Percentiles rank a stretch among this genome's conserved stretches.
Evolutionary conservation across 108 stramenopile genomes (phyloP).

Genomic region (Stephanodiscus triporus): DNA sequence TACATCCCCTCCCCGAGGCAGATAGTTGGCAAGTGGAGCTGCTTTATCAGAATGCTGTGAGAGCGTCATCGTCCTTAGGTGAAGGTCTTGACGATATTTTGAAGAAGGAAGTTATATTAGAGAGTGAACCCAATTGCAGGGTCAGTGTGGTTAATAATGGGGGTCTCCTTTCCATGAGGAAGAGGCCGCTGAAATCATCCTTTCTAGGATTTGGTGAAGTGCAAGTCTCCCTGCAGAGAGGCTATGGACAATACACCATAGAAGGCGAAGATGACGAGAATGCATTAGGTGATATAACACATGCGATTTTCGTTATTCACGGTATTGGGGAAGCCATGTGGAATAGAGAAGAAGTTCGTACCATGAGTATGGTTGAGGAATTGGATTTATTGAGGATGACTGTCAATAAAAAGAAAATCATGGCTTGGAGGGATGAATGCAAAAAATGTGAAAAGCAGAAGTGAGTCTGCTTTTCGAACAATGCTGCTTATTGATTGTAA

Average conservation of each 20-base stretch:
- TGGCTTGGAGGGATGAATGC: conserved; percentile 71
- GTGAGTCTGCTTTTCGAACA: conserved; percentile 18
- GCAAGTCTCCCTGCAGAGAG: conserved; percentile 70
- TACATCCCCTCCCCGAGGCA: conserved; percentile 53
- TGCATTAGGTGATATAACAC: conserved; percentile 64
- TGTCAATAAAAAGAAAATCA: conserved; percentile 63
- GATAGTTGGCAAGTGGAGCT: conserved; percentile 63
- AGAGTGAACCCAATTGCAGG: conserved; percentile 49
- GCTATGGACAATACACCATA: conserved; percentile 60
- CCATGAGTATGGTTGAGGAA: conserved; percentile 56
- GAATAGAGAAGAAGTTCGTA: conserved; percentile 53
- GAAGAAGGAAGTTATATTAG: conserved; percentile 57
- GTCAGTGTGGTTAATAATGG: conserved; percentile 45
- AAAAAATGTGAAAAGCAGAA: conserved; percentile 55
- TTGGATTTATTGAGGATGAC: conserved; percentile 51
- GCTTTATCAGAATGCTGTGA: conserved; percentile 69
- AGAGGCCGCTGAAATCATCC: conserved; percentile 43
- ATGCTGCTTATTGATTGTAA: not conserved
- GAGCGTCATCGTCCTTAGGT: conserved; percentile 54
- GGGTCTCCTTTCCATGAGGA: conserved; percentile 49
- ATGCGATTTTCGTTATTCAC: conserved; percentile 89
- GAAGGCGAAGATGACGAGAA: conserved; percentile 86
- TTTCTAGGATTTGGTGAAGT: conserved; percentile 57
- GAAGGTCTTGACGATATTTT: conserved; percentile 60
- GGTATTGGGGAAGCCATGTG: conserved; percentile 91